Evolutionary conservation across 768 basidiomycete species (phyloP).

Genomic region (Pleurotus salmoneostramineus): DNA sequence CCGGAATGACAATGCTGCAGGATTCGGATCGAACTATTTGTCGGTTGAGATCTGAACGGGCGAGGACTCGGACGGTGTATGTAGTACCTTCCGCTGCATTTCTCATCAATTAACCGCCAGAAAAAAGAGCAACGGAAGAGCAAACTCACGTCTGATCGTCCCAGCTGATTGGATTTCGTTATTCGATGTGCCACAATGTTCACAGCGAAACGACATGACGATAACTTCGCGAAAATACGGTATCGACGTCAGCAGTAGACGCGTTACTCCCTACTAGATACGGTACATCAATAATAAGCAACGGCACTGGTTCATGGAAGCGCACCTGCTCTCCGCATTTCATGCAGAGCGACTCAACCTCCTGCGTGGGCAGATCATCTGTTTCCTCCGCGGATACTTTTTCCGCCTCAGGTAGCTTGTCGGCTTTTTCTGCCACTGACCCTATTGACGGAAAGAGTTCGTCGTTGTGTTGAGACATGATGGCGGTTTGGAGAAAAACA

Average conservation of each 20-base stretch:
- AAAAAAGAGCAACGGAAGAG: neutral
- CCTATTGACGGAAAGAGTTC: slow-evolving; percentile 55
- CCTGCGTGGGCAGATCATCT: slow-evolving; percentile 69
- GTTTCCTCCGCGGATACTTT: slow-evolving; percentile 31
- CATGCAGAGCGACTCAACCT: slow-evolving; percentile 94
- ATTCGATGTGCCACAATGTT: slow-evolving; percentile 84
- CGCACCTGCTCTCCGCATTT: slow-evolving; percentile 85
- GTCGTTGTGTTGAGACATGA: slow-evolving; percentile 9
- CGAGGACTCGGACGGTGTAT: slow-evolving; percentile 77
- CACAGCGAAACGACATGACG: slow-evolving; percentile 95
- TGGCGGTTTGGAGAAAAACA: neutral
- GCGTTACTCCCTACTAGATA: slow-evolving; percentile 71
- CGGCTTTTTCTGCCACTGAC: slow-evolving; percentile 42
- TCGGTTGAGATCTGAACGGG: slow-evolving; percentile 78
- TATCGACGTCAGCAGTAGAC: slow-evolving; percentile 87
- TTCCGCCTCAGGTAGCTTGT: slow-evolving; percentile 27
- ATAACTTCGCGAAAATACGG: slow-evolving; percentile 95
- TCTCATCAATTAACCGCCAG: neutral
- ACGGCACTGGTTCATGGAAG: neutral
- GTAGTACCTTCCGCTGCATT: slow-evolving; percentile 71
- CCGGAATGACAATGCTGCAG: slow-evolving; percentile 80
- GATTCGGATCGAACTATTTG: slow-evolving; percentile 89
- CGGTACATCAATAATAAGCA: slow-evolving; percentile 15
- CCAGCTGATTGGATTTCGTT: slow-evolving; percentile 95
- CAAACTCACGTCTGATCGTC: slow-evolving; percentile 67